Conservation (phyloP, 495 filamentous ascomycete species). For the Halenospora varia region DNA sequence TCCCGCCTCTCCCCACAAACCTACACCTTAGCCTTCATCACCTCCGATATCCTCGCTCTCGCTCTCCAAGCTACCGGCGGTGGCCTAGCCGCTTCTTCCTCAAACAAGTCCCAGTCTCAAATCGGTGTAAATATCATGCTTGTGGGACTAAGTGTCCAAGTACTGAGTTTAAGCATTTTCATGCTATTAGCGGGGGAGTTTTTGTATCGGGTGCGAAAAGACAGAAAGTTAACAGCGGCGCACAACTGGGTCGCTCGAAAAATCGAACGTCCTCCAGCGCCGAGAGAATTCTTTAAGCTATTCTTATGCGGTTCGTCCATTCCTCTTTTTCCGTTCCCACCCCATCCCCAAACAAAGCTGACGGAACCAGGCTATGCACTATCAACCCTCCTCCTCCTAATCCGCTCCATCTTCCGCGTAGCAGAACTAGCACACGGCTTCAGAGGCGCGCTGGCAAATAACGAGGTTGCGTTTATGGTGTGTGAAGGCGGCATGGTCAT, state of each 20-base stretch:
- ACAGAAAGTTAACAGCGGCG: not conserved
- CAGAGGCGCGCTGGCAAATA: slow-evolving; percentile 35
- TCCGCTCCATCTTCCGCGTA: slow-evolving; percentile 31
- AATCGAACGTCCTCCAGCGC: not conserved
- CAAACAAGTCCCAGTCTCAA: slow-evolving; percentile 30
- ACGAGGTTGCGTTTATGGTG: slow-evolving; percentile 51
- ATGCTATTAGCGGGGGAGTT: slow-evolving; percentile 40
- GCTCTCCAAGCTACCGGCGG: slow-evolving; percentile 60
- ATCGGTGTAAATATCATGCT: slow-evolving; percentile 63
- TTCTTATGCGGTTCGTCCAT: slow-evolving; percentile 10
- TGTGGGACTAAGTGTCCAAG: slow-evolving; percentile 56
- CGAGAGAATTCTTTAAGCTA: not conserved
- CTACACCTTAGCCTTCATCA: slow-evolving; percentile 47
- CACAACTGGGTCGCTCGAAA: not conserved
- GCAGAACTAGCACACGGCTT: slow-evolving; percentile 34
- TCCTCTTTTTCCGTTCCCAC: not conserved
- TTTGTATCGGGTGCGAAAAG: slow-evolving; percentile 9
- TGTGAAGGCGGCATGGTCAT: slow-evolving; percentile 54
- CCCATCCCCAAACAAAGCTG: not conserved
- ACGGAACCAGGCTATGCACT: not conserved
- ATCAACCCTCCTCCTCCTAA: slow-evolving; percentile 30
- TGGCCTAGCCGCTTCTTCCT: slow-evolving; percentile 47
- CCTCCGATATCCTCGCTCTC: slow-evolving; percentile 58
- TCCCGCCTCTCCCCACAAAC: slow-evolving; percentile 52
- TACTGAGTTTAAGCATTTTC: slow-evolving; percentile 47